Percentiles rank a stretch among this genome's conserved stretches.
These are phyloP conservation scores for Phaffia rhodozyma DNA, from an alignment of 1,284 basidiomycete species.

Conservation along the genomic window DNA sequence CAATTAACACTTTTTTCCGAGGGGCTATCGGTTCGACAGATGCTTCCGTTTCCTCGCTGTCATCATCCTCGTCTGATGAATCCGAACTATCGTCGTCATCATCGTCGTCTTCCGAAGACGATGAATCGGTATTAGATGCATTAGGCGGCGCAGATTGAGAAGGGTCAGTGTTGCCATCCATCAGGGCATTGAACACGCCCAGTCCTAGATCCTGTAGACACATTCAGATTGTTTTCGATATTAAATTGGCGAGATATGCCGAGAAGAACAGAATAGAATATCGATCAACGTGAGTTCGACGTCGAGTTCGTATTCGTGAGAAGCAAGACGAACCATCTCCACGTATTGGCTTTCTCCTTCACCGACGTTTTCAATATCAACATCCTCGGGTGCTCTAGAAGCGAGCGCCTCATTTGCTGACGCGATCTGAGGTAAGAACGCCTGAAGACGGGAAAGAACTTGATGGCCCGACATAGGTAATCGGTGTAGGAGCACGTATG, in stretches of 20 bases:
- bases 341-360: constrained; percentile 14
- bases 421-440: constrained; percentile 13
- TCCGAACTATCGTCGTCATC: neutral
- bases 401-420: constrained; percentile 10
- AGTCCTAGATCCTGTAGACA: constrained; percentile 12
- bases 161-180: neutral
- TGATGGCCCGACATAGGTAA: neutral
- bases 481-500: neutral
- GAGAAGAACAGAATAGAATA: neutral
- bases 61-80: neutral
- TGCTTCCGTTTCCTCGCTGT: neutral
- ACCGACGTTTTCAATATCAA: constrained; percentile 16
- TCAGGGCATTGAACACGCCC: constrained; percentile 14
- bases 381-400: neutral
- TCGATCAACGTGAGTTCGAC: neutral
- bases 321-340: constrained; percentile 7
- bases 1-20: too few relatives aligned
- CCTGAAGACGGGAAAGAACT: constrained; percentile 15
- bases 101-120: neutral
- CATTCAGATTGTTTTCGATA: neutral
- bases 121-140: neutral
- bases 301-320: neutral
- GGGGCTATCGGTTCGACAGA: neutral
- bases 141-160: neutral
- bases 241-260: neutral